A percentile compares a stretch with the other conserved stretches of the same genome.
phyloP scores from a whole-genome alignment of 164 flowering plant species.

The Amborella trichopoda region DNA sequence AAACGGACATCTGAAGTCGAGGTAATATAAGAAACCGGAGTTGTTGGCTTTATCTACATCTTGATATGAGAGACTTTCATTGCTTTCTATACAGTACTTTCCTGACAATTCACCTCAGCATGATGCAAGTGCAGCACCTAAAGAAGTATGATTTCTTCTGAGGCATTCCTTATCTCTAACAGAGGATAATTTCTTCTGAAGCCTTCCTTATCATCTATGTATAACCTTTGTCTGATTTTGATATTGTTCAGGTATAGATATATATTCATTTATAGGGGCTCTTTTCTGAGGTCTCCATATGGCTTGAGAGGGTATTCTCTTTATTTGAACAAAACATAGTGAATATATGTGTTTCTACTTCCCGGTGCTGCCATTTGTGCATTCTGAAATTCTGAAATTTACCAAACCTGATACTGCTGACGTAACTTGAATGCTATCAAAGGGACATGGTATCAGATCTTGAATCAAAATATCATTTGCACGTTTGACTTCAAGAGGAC shows the following conservation, averaged over 20 bases:
- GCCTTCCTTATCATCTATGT: neutral
- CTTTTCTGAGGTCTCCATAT: neutral
- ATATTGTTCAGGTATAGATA: neutral
- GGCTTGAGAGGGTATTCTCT: neutral
- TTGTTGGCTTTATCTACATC: neutral
- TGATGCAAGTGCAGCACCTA: neutral
- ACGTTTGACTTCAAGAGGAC: neutral
- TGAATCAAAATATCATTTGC: neutral
- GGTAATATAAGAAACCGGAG: too few relatives aligned
- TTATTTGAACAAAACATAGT: neutral
- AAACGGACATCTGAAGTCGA: constrained; percentile 52
- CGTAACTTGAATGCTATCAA: neutral
- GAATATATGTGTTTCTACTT: neutral
- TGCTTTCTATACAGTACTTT: neutral
- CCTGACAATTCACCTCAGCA: neutral
- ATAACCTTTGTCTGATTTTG: neutral
- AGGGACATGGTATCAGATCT: neutral
- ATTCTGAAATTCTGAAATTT: neutral
- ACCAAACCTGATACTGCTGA: neutral
- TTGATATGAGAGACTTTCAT: too few relatives aligned
- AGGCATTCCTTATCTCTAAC: neutral
- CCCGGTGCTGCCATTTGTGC: too few relatives aligned
- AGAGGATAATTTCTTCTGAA: too few relatives aligned
- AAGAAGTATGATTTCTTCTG: neutral
- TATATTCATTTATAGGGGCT: neutral